Evolutionary conservation across 352 stramenopile species (phyloP), one percentile per base, ranked within the genome.

Genomic region (Globisporangium megalacanthum): DNA sequence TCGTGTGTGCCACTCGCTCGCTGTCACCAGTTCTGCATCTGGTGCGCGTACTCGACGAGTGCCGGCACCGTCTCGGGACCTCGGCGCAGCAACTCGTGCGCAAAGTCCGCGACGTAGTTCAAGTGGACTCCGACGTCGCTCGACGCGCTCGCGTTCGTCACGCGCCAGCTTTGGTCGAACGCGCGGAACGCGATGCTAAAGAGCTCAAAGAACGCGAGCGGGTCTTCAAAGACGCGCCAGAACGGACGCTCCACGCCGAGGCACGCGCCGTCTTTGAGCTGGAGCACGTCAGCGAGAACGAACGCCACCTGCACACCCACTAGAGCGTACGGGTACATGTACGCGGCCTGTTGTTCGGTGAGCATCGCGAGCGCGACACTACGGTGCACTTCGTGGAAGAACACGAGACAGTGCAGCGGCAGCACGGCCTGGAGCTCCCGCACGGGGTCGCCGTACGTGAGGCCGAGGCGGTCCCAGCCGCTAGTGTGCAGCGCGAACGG

Each of bases 181-280:
- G 75, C 72, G 31, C 80, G 79, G 57, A 92, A 88, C 13, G 75
- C 69, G 58, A 94, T 65, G 42, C 77, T 83, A 48, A 85, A 94
- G 10, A 94, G 70, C 61, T 94, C 84, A 49, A 79, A 91, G 58
- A 92, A 89, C 4, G 77, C 82, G 37, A 92, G 83, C 0, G 84
- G 80, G 65, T 94, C 84, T 52, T 94, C 84, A 65, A 94, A 94
- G 1, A 92, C 66, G 8, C 78, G 80, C 84, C 84, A 94, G 60
- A 92, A 94, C 25, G 83, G 79, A 8, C 83, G 78, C 62, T 92
- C 84, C 0, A 71, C 73, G 9, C 83, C 84, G 17, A 94, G 60
- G 53, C 83, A 94, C 5, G 70, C 75, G 8, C 84, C 84, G 42
- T 90, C 81, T 52, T 73, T 75, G 9, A 94, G 67, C 58, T 94